A percentile compares a stretch with the other conserved stretches of the same genome.
These are phyloP conservation scores for Cladosporium velox DNA, from an alignment of 2,329 filamentous ascomycete genomes.

Conservation along the genomic window DNA sequence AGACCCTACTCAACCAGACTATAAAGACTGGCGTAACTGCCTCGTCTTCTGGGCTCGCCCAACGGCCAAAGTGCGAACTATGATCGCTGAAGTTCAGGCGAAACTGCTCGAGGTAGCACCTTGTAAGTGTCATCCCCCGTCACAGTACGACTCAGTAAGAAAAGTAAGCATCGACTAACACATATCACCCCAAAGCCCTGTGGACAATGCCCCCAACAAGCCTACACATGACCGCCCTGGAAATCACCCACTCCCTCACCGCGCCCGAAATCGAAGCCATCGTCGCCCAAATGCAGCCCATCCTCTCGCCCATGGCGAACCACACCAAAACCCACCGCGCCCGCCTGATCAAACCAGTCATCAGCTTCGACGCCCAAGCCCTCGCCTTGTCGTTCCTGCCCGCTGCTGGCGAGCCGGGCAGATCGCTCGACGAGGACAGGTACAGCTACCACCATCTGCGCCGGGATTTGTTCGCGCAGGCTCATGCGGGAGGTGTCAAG, in stretches of 20 bases:
- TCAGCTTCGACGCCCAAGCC: conserved; percentile 83
- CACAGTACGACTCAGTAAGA: not conserved
- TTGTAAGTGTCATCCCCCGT: conserved; percentile 54
- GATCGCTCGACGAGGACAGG: conserved; percentile 54
- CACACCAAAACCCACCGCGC: conserved; percentile 68
- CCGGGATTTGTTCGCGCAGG: conserved; percentile 69
- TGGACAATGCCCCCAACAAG: conserved; percentile 82
- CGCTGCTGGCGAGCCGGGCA: conserved; percentile 57
- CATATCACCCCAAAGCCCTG: conserved; percentile 59
- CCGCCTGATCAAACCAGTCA: conserved; percentile 75
- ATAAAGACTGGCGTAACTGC: conserved; percentile 75
- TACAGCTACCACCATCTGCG: conserved; percentile 93
- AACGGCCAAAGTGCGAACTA: conserved; percentile 66
- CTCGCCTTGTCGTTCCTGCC: conserved; percentile 86
- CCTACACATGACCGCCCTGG: conserved; percentile 83
- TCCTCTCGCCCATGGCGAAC: conserved; percentile 62
- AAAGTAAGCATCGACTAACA: not conserved
- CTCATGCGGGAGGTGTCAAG: conserved; percentile 63
- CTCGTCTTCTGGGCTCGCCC: conserved; percentile 88
- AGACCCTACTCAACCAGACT: conserved; percentile 64
- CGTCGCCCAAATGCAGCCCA: conserved; percentile 41
- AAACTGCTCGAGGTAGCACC: conserved; percentile 65
- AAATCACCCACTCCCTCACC: conserved; percentile 79
- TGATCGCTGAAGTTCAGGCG: conserved; percentile 70
- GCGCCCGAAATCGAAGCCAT: conserved; percentile 42